A percentile compares a stretch with the other conserved stretches of the same genome.
These are phyloP conservation scores for Erigeron philadelphicus DNA, from an alignment of 140 eudicot genomes.

Conservation along the genomic window DNA sequence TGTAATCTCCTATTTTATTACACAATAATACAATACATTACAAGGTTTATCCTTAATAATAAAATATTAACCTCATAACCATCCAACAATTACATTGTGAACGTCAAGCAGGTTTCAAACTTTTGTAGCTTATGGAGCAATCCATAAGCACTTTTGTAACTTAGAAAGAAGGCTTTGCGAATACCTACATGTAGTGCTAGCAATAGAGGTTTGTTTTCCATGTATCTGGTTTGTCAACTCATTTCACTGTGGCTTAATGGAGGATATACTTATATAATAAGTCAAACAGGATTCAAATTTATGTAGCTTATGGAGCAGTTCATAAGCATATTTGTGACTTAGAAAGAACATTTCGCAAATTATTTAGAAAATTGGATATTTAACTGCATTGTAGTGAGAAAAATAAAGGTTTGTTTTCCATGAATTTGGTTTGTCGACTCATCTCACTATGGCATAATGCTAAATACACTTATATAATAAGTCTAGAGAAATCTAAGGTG, in stretches of 20 bases:
- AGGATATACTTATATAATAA: neutral
- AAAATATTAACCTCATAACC: neutral
- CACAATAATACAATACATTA: too few relatives aligned
- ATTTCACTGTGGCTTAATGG: neutral
- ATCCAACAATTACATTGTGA: neutral
- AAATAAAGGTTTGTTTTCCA: neutral
- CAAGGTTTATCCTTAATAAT: too few relatives aligned
- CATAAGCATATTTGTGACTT: too few relatives aligned
- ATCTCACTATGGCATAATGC: neutral
- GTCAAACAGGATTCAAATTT: neutral
- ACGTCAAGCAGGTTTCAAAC: neutral
- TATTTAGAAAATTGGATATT: too few relatives aligned
- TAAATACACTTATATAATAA: neutral
- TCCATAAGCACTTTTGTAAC: too few relatives aligned
- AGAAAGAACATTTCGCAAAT: too few relatives aligned
- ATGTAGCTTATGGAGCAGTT: neutral
- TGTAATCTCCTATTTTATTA: too few relatives aligned
- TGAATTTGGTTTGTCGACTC: neutral
- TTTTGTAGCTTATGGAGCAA: neutral
- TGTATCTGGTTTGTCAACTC: slow-evolving; percentile 6
- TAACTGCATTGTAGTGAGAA: too few relatives aligned
- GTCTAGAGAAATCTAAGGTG: slow-evolving; percentile 1
- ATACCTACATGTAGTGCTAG: too few relatives aligned
- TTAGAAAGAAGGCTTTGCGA: too few relatives aligned
- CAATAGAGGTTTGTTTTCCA: neutral